Percentiles rank a stretch among this genome's conserved stretches.
These are phyloP conservation scores for Suhomyces vadensis DNA, from an alignment of 805 yeast species.

Conservation along the genomic window DNA sequence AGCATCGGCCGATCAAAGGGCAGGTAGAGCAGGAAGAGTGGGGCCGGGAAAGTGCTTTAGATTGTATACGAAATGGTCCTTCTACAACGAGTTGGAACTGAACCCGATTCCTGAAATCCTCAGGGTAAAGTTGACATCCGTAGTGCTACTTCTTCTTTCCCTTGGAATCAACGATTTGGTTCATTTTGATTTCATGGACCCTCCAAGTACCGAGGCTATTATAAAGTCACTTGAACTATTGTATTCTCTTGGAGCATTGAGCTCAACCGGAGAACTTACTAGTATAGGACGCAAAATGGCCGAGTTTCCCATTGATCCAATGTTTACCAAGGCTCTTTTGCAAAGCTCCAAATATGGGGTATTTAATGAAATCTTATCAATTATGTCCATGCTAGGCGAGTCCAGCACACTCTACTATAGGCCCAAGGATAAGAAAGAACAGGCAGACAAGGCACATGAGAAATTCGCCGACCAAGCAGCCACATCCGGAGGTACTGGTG, in stretches of 20 bases:
- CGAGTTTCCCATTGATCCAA: slow-evolving; percentile 89
- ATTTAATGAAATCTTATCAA: slow-evolving; percentile 65
- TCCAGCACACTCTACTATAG: slow-evolving; percentile 68
- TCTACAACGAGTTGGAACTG: slow-evolving; percentile 68
- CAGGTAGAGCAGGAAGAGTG: slow-evolving; percentile 50
- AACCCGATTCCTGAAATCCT: slow-evolving; percentile 92
- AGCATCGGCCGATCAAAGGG: slow-evolving; percentile 48
- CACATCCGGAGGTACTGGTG: slow-evolving; percentile 54
- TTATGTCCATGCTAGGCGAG: slow-evolving; percentile 83
- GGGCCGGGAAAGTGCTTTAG: slow-evolving; percentile 62
- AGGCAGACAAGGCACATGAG: slow-evolving; percentile 64
- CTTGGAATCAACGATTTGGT: slow-evolving; percentile 83
- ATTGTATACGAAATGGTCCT: slow-evolving; percentile 82
- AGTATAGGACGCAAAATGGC: slow-evolving; percentile 82
- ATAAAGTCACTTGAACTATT: slow-evolving; percentile 75
- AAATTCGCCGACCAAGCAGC: slow-evolving; percentile 43
- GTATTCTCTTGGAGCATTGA: slow-evolving; percentile 86
- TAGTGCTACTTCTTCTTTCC: slow-evolving; percentile 73
- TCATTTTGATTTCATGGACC: slow-evolving; percentile 86
- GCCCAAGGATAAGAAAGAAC: slow-evolving; percentile 64
- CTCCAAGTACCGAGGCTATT: slow-evolving; percentile 74
- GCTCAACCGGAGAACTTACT: slow-evolving; percentile 76
- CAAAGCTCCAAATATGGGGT: slow-evolving; percentile 63
- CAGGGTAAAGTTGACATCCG: slow-evolving; percentile 75
- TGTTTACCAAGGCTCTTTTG: slow-evolving; percentile 74